A percentile compares a stretch with the other conserved stretches of the same genome.
Conservation (phyloP, 2,329 filamentous ascomycete genomes). For the Alternaria hordeiaustralica region DNA sequence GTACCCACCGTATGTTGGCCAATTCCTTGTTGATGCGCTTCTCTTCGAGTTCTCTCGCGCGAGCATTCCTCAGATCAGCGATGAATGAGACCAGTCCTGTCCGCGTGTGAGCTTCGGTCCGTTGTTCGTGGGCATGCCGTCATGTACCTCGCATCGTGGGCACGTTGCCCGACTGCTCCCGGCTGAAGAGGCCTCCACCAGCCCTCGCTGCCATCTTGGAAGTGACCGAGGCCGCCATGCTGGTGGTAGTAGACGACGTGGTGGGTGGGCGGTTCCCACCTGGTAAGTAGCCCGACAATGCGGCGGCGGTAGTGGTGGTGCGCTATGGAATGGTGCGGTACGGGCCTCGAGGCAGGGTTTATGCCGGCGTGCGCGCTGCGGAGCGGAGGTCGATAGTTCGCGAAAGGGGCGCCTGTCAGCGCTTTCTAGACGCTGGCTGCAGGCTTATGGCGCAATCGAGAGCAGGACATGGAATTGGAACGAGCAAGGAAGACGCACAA, state of each 20-base stretch:
- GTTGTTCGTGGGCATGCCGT: not conserved
- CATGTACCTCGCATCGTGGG: slow-evolving; percentile 50
- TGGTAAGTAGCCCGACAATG: slow-evolving; percentile 36
- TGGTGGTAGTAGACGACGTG: slow-evolving; percentile 25
- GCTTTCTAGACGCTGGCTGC: slow-evolving; percentile 23
- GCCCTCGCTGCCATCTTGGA: slow-evolving; percentile 48
- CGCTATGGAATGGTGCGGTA: slow-evolving; percentile 6
- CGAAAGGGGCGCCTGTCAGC: slow-evolving; percentile 30
- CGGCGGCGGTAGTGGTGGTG: slow-evolving; percentile 21
- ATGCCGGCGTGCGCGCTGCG: slow-evolving; percentile 29
- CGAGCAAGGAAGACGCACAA: slow-evolving; percentile 16
- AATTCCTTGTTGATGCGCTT: slow-evolving; percentile 99
- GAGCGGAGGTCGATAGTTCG: slow-evolving; percentile 23
- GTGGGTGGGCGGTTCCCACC: slow-evolving; percentile 43
- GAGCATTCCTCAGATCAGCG: slow-evolving; percentile 91
- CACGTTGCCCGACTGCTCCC: slow-evolving; percentile 50
- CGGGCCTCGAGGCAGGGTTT: slow-evolving; percentile 31
- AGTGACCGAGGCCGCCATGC: slow-evolving; percentile 31
- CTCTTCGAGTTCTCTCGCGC: slow-evolving; percentile 94
- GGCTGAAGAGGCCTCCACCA: slow-evolving; percentile 51
- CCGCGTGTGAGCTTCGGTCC: slow-evolving; percentile 19
- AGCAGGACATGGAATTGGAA: slow-evolving; percentile 5
- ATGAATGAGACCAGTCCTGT: slow-evolving; percentile 95
- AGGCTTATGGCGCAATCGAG: slow-evolving; percentile 15
- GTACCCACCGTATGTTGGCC: slow-evolving; percentile 83